These are phyloP conservation scores for Salix suchowensis DNA, from an alignment of 345 rosid species.

Conservation along the genomic window DNA sequence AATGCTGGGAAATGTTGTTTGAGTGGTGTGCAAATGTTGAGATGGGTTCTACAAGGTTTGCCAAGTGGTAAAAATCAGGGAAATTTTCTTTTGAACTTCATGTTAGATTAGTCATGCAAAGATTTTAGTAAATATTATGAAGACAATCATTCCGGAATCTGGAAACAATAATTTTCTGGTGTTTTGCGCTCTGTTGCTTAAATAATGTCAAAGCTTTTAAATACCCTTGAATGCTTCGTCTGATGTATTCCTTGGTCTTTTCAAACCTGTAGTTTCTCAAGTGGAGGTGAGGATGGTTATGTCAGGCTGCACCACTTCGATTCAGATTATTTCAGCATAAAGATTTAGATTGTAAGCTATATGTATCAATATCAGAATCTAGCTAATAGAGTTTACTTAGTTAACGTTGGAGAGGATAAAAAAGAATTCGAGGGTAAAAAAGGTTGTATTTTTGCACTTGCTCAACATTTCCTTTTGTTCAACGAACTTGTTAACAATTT, in stretches of 20 bases:
- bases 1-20: not conserved
- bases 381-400: not conserved
- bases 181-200: not conserved
- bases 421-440: not conserved
- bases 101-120: not conserved
- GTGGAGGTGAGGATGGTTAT: conserved; percentile 97
- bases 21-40: not conserved
- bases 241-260: not conserved
- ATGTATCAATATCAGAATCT: not conserved
- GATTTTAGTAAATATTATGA: not conserved
- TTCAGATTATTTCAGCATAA: conserved; percentile 73
- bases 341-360: conserved; percentile 18
- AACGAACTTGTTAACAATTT: not conserved
- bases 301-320: conserved; percentile 96
- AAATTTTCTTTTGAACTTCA: not conserved
- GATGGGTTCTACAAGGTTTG: not conserved
- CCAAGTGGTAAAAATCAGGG: not conserved
- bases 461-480: not conserved
- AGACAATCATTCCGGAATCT: not conserved
- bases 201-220: not conserved
- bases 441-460: not conserved
- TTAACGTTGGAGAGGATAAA: not conserved
- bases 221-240: not conserved
- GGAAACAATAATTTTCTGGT: not conserved
- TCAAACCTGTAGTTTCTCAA: conserved; percentile 57